Evolutionary conservation across 2,329 filamentous ascomycete genomes (phyloP), one percentile per base, ranked within the genome.

Genomic region (Fusarium sp.): DNA sequence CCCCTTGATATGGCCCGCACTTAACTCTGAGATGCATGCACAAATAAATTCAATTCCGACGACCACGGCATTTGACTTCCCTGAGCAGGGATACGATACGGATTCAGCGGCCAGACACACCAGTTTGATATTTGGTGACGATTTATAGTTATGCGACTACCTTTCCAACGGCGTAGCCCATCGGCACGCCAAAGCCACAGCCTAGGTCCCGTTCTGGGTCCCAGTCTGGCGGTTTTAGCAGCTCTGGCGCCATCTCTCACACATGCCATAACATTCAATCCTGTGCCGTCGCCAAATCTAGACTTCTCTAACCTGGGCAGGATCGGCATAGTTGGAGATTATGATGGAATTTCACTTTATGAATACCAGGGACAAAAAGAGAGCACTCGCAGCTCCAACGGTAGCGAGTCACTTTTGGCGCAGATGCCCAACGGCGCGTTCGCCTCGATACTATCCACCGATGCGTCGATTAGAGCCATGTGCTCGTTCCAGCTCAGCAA

Each of bases 311-410:
- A 90, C 63, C 85, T 99, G 39, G 96, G 96, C 64, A 90, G 93
- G 76, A 91, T 98, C 74, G 94, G 93, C 60, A 87, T 99, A 66
- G 92, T 91, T 4, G 96, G 96, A 76, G 92, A 98, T 82, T 99
- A 97, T 80, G 90, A 93, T 78, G 94, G 94, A 60, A 93, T 98
- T 77, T 98, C 96, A 18, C 85, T 98, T 42, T 98, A 96, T 84
- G 86, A 95, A 79, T 98, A 91, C 78, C 86, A 92, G 77, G 93
- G 92, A 70, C 95, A 99, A 80, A 91, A 86, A 65, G 90, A 95
- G 81, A 85, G 86, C 68, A 83, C 87, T 21, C 88, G 90, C 76
- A 90, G 84, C 77, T 89, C 87, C 66, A 94, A 97, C 85, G 94
- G 93, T 79, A 94, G 91, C 77, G 90, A 95, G 78, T 92, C 93